Conservation (phyloP, 75 land plant genomes). For the Pseudotsuga menziesii region DNA sequence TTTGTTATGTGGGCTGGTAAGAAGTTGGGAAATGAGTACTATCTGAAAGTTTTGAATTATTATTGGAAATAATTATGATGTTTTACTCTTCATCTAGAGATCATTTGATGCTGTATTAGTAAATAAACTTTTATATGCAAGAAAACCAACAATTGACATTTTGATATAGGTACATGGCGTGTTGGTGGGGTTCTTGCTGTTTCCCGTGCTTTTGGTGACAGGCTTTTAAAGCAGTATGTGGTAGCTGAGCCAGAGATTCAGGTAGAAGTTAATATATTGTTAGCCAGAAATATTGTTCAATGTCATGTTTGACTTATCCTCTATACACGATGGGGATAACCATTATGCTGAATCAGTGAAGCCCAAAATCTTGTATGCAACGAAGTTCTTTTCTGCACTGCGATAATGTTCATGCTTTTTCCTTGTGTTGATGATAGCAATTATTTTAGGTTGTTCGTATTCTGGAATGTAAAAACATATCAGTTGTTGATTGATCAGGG, state of each 20-base stretch:
- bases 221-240: slow-evolving; percentile 27
- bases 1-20: slow-evolving; percentile 84
- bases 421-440: background rate
- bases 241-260: slow-evolving; percentile 36
- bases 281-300: background rate
- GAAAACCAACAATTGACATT: background rate
- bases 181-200: slow-evolving; percentile 36
- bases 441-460: background rate
- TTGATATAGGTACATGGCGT: slow-evolving; percentile 30
- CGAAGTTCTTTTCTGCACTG: background rate
- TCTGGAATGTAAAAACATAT: no score
- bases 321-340: background rate
- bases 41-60: background rate
- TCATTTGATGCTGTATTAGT: background rate
- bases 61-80: background rate
- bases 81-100: background rate
- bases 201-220: slow-evolving; percentile 36
- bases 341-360: background rate
- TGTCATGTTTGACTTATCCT: background rate
- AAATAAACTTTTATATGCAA: background rate
- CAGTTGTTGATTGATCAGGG: no score
- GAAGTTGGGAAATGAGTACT: background rate
- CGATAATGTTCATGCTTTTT: background rate
- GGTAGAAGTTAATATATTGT: slow-evolving; percentile 10
- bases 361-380: background rate